A percentile compares a stretch with the other conserved stretches of the same genome.
phyloP scores from a whole-genome alignment of 441 rosid genomes.

The Theobroma grandiflorum region DNA sequence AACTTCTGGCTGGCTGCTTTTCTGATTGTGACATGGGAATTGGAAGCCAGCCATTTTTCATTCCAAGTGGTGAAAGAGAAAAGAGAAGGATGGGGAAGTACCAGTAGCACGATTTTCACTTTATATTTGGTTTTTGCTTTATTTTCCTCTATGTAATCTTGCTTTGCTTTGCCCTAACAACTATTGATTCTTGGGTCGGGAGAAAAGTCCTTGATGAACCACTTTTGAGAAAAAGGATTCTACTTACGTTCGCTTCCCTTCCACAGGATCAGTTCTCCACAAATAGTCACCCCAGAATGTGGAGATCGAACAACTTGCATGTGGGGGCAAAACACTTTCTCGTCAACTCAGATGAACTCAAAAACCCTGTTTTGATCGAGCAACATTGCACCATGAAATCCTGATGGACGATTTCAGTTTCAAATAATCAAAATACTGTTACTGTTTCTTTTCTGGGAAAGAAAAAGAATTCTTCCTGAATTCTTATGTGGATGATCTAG shows the following conservation, averaged over 20 bases:
- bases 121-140: not conserved
- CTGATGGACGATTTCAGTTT: not conserved
- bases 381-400: not conserved
- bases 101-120: too few relatives aligned
- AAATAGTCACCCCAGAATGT: slow-evolving; percentile 18
- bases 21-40: slow-evolving; percentile 8
- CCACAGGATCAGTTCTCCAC: slow-evolving; percentile 30
- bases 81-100: too few relatives aligned
- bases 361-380: not conserved
- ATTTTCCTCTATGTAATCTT: not conserved
- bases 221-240: not conserved
- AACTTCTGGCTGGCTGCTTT: slow-evolving; percentile 25
- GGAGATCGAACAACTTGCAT: slow-evolving; percentile 18
- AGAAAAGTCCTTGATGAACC: slow-evolving; percentile 16
- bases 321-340: slow-evolving; percentile 22
- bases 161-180: not conserved
- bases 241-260: not conserved
- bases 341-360: slow-evolving; percentile 2
- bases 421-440: not conserved
- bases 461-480: not conserved
- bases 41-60: not conserved
- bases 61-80: not conserved
- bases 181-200: not conserved
- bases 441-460: not conserved
- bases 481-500: not conserved